These are phyloP conservation scores for Diospyros lotus DNA, from an alignment of 148 eudicot genomes.

Conservation along the genomic window DNA sequence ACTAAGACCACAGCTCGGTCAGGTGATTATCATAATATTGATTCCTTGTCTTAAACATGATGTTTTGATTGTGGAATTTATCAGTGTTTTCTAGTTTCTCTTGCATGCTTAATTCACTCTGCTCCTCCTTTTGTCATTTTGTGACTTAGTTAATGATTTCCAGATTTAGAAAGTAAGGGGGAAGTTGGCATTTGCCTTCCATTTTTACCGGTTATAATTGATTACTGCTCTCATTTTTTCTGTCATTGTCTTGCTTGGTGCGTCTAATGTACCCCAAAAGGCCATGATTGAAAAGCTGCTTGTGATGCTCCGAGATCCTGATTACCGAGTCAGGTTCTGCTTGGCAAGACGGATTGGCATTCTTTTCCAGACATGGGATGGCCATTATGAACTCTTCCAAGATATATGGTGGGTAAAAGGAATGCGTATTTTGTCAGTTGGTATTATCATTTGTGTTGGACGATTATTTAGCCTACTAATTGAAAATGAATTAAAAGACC, in stretches of 20 bases:
- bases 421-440: background rate
- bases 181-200: background rate
- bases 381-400: slow-evolving; percentile 85
- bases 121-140: background rate
- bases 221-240: slow-evolving; percentile 1
- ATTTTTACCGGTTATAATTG: background rate
- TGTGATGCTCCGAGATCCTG: slow-evolving; percentile 75
- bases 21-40: slow-evolving; percentile 41
- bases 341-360: slow-evolving; percentile 78
- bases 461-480: background rate
- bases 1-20: slow-evolving; percentile 67
- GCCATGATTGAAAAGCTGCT: slow-evolving; percentile 80
- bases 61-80: background rate
- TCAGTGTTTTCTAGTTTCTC: slow-evolving; percentile 8
- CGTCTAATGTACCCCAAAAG: slow-evolving; percentile 29
- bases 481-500: background rate
- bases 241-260: slow-evolving; percentile 6
- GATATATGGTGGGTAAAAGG: slow-evolving; percentile 65
- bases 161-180: background rate
- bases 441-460: slow-evolving; percentile 1
- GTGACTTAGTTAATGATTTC: background rate
- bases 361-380: slow-evolving; percentile 98
- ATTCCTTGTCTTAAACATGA: background rate
- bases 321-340: slow-evolving; percentile 75
- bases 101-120: background rate